These are phyloP conservation scores for Hymenotorrendiella dingleyae DNA, from an alignment of 2,329 filamentous ascomycete species.

Conservation along the genomic window DNA sequence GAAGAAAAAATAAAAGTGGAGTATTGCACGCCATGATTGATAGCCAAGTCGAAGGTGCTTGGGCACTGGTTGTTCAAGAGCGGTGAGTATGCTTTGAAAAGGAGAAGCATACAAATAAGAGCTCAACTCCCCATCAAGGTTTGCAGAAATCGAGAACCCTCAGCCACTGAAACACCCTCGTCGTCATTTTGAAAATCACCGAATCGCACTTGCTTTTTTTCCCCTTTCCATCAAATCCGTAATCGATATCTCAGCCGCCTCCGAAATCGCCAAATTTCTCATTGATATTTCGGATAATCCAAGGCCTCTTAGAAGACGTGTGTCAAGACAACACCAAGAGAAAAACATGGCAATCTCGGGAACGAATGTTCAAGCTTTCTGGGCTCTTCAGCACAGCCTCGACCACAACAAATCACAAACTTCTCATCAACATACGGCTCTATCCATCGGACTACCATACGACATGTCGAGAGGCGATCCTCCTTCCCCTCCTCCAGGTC, in stretches of 20 bases:
- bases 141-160: neutral
- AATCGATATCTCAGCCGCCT: slow-evolving; percentile 1
- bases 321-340: neutral
- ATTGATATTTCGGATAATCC: neutral
- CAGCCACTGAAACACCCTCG: neutral
- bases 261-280: neutral
- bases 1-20: no score
- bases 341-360: slow-evolving; percentile 1
- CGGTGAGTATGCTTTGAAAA: slow-evolving; percentile 33
- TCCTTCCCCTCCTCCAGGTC: slow-evolving; percentile 9
- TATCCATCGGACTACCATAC: neutral
- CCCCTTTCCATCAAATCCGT: neutral
- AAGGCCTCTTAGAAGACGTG: neutral
- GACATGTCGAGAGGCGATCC: slow-evolving; percentile 10
- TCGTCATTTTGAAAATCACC: slow-evolving; percentile 1
- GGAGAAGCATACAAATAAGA: slow-evolving; percentile 37
- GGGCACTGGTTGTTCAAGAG: slow-evolving; percentile 25
- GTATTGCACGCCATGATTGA: no score
- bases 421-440: neutral
- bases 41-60: no score
- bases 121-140: slow-evolving; percentile 28
- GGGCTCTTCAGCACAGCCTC: slow-evolving; percentile 17
- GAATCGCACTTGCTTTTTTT: slow-evolving; percentile 1
- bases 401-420: slow-evolving; percentile 29
- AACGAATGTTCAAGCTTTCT: slow-evolving; percentile 8